Percentiles rank a stretch among this genome's conserved stretches.
phyloP scores from a whole-genome alignment of 1,139 yeast species.

The Pneumocystis jirovecii region DNA sequence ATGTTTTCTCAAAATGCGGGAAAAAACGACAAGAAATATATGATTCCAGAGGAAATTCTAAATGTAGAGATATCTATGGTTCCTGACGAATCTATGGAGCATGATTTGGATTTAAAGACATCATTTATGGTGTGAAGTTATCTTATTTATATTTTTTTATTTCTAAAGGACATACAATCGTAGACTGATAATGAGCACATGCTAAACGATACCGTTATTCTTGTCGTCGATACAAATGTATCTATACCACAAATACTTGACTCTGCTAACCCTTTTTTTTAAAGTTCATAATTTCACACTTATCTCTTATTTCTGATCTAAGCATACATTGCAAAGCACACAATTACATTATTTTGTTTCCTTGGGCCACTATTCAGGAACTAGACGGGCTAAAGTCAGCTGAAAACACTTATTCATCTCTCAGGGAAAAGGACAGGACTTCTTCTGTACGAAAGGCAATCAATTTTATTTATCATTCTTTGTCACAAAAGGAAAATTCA shows the following conservation, averaged over 20 bases:
- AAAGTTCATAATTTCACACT: neutral
- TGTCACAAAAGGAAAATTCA: neutral
- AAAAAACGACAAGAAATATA: neutral
- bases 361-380: neutral
- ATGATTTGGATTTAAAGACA: too few species aligned
- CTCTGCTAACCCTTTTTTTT: neutral
- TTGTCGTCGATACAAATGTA: neutral
- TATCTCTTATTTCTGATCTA: neutral
- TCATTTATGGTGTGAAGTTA: too few species aligned
- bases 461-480: neutral
- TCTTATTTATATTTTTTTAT: too few species aligned
- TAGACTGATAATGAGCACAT: neutral
- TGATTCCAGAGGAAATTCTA: neutral
- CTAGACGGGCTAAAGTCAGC: neutral
- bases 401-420: neutral
- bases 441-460: neutral
- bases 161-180: neutral
- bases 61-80: constrained; percentile 4
- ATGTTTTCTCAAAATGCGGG: neutral
- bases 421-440: neutral
- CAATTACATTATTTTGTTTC: neutral
- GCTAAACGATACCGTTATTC: neutral
- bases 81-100: neutral
- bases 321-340: neutral
- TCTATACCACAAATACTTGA: neutral